Evolutionary conservation across 169 alveolate species (phyloP), one percentile per base, ranked within the genome.

Genomic region (Plasmodium ovale): DNA sequence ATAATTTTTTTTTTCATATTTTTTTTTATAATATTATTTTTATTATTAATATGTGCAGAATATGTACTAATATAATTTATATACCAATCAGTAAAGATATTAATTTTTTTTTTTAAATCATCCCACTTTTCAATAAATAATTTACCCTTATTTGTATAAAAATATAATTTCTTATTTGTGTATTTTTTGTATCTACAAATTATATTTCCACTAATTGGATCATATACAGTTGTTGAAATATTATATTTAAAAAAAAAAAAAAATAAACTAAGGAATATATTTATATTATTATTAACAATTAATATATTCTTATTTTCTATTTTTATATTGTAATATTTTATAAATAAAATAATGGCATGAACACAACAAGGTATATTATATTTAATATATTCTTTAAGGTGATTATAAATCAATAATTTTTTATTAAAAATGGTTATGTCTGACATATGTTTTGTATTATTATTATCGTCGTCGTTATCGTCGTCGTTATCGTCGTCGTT

Each of bases 361-460:
- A 74, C 65, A 31, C 88, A 74, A 42, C 88, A 74, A 4, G 88
- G 88, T 9, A 74, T 31, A 27, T 59, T 74, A 51, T 59, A 74
- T 3, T 60, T 74, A 47, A 53, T 7, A 33, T 14, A 25, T 12
- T 64, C 29, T 47, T 67, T 60, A 14, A 74, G 51, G 35, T 74
- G 60, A 35, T 60, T 60, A 21, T 25, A 21, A 29, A 74, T 33
- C 60, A 25, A 59, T 54, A 42, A n/a, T 35, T 35, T 59, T 59
- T n/a, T 9, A 37, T 51, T 10, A 2, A 42, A 16, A 3, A 16
- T 16, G 23, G n/a, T n/a, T n/a, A n/a, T n/a, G n/a, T n/a, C n/a
- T n/a, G n/a, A n/a, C n/a, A n/a, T n/a, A n/a, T n/a, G n/a, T n/a
- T n/a, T n/a, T n/a, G n/a, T 23, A 23, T 4, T 14, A 56, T 25